A percentile compares a stretch with the other conserved stretches of the same genome.
Conservation (phyloP, 2,329 filamentous ascomycete genomes). For the Xylariaceae sp. region DNA sequence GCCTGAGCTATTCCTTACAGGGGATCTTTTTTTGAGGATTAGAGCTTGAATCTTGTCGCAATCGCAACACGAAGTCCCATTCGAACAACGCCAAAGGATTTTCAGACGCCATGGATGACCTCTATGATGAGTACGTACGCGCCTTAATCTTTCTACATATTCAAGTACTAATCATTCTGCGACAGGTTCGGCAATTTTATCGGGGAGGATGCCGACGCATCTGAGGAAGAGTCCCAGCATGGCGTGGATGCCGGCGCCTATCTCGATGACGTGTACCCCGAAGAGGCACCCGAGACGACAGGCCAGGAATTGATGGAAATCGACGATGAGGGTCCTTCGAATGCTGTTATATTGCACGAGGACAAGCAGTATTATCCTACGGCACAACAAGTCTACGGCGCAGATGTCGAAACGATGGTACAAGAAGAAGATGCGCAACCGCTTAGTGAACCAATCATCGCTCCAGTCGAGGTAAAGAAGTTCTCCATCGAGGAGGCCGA, state of each 20-base stretch:
- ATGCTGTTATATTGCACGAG: conserved; percentile 96
- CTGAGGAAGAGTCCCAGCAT: conserved; percentile 83
- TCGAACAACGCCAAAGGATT: conserved; percentile 35
- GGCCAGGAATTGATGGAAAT: conserved; percentile 93
- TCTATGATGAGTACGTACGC: conserved; percentile 84
- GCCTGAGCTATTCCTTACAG: background rate
- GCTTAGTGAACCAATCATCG: conserved; percentile 89
- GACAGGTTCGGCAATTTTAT: conserved; percentile 96
- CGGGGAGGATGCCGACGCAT: conserved; percentile 84
- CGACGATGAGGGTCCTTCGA: conserved; percentile 88
- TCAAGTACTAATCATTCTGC: conserved; percentile 19
- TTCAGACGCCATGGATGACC: conserved; percentile 78
- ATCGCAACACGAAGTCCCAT: conserved; percentile 17
- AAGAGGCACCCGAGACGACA: conserved; percentile 66
- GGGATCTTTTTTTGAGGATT: conserved; percentile 7
- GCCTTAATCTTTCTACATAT: background rate
- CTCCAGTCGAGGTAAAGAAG: conserved; percentile 92
- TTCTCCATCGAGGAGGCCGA: conserved; percentile 93
- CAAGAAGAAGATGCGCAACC: conserved; percentile 97
- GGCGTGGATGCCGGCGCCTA: conserved; percentile 78
- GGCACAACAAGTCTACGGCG: conserved; percentile 93
- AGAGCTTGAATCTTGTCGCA: conserved; percentile 8
- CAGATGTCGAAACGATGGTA: conserved; percentile 92
- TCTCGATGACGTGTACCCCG: conserved; percentile 79
- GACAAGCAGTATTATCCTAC: conserved; percentile 99